These are phyloP conservation scores for Eremothecium cymbalariae DNA, from an alignment of 1,139 yeast genomes.

Conservation along the genomic window DNA sequence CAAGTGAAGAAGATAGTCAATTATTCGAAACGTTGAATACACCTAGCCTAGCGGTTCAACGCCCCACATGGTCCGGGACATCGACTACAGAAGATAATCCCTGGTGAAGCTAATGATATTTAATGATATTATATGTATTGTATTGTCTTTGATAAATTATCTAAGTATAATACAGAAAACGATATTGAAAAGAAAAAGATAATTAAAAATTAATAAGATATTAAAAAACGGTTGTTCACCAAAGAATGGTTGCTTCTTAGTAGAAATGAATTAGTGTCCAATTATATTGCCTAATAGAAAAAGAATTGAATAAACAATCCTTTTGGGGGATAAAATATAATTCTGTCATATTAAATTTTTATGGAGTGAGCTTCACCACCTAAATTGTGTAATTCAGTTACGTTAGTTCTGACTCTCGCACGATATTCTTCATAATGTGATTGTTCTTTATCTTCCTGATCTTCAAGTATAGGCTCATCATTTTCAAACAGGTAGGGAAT, in stretches of 20 bases:
- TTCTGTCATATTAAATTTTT: conserved; percentile 20
- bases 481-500: conserved; percentile 11
- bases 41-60: conserved; percentile 22
- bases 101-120: too few species aligned
- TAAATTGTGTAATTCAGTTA: conserved; percentile 39
- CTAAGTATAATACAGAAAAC: too few species aligned
- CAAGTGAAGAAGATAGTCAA: conserved; percentile 10
- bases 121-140: too few species aligned
- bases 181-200: too few species aligned
- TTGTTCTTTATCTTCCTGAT: conserved; percentile 11
- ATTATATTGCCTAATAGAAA: too few species aligned
- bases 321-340: too few species aligned
- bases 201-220: too few species aligned
- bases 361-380: conserved; percentile 35
- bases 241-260: too few species aligned
- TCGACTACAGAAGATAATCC: conserved; percentile 29
- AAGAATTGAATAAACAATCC: too few species aligned
- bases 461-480: conserved; percentile 5
- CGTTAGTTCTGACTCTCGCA: conserved; percentile 39
- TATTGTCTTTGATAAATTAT: too few species aligned
- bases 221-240: too few species aligned
- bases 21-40: conserved; percentile 19
- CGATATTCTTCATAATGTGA: conserved; percentile 31
- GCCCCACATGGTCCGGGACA: conserved; percentile 22
- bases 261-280: too few species aligned